Conservation (phyloP, 495 filamentous ascomycete species). For the Lasiosphaeria miniovina region DNA sequence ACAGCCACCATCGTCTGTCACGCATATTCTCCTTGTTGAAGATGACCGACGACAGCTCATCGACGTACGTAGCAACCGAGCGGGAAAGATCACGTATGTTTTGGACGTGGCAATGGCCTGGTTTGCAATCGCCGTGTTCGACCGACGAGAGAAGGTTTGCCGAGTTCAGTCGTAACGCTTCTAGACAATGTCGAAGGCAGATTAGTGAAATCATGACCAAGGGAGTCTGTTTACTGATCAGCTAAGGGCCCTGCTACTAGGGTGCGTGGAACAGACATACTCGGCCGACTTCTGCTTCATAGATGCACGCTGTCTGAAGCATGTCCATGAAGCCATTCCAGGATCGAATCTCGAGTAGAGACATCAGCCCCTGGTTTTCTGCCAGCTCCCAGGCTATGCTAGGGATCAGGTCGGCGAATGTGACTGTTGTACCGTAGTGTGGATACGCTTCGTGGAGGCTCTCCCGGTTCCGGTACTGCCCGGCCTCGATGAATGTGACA, state of each 20-base stretch:
- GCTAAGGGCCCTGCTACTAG: not conserved
- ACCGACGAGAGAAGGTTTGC: constrained; percentile 16
- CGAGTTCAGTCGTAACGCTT: constrained; percentile 27
- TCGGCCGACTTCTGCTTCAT: constrained; percentile 31
- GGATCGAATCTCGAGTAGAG: constrained; percentile 25
- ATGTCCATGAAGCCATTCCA: constrained; percentile 32
- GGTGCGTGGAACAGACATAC: constrained; percentile 15
- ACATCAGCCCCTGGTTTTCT: constrained; percentile 22
- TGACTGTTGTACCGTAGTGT: constrained; percentile 19
- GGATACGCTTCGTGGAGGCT: constrained; percentile 20
- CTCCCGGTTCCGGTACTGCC: constrained; percentile 27
- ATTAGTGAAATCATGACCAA: constrained; percentile 32
- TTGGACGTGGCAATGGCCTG: constrained; percentile 29
- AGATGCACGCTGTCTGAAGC: constrained; percentile 32
- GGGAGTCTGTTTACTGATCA: constrained; percentile 24
- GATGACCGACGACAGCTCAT: constrained; percentile 35
- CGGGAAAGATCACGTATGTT: constrained; percentile 28
- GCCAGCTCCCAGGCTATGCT: constrained; percentile 40
- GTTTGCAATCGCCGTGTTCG: constrained; percentile 25
- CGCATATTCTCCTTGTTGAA: constrained; percentile 41
- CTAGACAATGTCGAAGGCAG: constrained; percentile 31
- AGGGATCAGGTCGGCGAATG: constrained; percentile 32
- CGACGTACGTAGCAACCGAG: constrained; percentile 23
- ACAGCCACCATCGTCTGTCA: constrained; percentile 34
- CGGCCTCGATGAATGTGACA: constrained; percentile 22